Conservation (phyloP, 208 protist genomes). For the Phytomonas sp. region DNA sequence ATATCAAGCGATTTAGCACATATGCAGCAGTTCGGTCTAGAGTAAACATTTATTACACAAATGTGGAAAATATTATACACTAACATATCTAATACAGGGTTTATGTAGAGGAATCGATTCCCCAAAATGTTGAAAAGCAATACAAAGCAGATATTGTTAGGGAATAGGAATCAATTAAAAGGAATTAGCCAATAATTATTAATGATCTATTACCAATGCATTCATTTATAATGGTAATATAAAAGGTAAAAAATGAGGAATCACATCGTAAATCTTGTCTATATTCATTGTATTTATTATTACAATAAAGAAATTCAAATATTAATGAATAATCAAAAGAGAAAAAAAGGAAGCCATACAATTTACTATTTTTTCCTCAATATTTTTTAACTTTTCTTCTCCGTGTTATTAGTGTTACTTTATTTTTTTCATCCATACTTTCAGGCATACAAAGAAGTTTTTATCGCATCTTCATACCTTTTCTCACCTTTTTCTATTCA, state of each 20-base stretch:
- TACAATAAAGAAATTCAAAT: neutral
- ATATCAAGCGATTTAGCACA: slow-evolving; percentile 48
- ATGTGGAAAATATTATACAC: neutral
- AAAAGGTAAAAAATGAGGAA: neutral
- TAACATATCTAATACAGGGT: neutral
- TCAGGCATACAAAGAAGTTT: neutral
- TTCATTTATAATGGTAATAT: neutral
- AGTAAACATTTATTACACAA: neutral
- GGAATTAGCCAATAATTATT: neutral
- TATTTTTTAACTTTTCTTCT: neutral
- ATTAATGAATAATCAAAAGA: neutral
- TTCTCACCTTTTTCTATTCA: neutral
- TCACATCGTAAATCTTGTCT: neutral
- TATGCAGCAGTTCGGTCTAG: slow-evolving; percentile 5
- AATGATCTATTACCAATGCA: neutral
- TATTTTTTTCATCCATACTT: neutral
- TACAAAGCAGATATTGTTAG: slow-evolving; percentile 4
- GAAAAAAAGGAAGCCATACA: neutral
- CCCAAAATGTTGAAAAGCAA: neutral
- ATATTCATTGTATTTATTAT: neutral
- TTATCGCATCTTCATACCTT: neutral
- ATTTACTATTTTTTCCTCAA: neutral
- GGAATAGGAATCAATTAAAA: neutral
- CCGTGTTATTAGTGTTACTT: neutral
- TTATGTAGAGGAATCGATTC: neutral